Conservation (phyloP, 805 yeast species). For the Candida adriatica region DNA sequence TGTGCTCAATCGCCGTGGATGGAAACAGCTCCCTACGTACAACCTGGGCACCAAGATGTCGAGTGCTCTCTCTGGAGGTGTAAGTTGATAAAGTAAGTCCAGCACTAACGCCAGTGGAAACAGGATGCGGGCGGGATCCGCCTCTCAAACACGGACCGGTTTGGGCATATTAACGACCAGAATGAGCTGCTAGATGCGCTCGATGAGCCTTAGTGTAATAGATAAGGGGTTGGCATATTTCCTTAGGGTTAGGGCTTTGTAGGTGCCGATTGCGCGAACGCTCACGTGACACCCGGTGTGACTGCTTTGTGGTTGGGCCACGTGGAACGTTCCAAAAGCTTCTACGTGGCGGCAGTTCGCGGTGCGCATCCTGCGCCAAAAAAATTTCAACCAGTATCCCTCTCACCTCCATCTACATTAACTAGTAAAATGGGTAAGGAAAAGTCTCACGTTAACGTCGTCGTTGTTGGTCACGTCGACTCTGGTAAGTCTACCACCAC, state of each 20-base stretch:
- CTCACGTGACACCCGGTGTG: not conserved
- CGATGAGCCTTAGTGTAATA: constrained; percentile 22
- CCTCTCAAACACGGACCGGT: constrained; percentile 24
- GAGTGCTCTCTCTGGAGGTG: constrained; percentile 21
- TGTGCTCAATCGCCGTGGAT: constrained; percentile 30
- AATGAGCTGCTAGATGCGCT: constrained; percentile 33
- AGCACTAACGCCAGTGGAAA: too few species aligned
- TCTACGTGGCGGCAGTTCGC: too few species aligned
- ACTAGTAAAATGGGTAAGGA: constrained; percentile 67
- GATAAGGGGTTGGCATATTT: not conserved
- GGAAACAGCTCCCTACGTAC: constrained; percentile 28
- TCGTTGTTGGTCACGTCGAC: constrained; percentile 99
- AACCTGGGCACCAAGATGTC: constrained; percentile 20
- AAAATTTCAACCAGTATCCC: constrained; percentile 9
- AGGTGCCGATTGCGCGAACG: not conserved
- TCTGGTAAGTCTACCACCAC: constrained; percentile 98
- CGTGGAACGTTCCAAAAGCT: too few species aligned
- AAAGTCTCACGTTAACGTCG: constrained; percentile 98
- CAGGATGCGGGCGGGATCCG: constrained; percentile 15
- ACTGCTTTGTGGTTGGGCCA: too few species aligned
- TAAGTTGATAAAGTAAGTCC: constrained; percentile 14
- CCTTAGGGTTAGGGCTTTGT: too few species aligned
- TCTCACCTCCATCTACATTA: constrained; percentile 1
- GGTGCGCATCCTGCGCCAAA: too few species aligned
- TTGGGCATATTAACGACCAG: constrained; percentile 33